These are phyloP conservation scores for Delonix regia DNA, from an alignment of 306 rosid species.

Conservation along the genomic window DNA sequence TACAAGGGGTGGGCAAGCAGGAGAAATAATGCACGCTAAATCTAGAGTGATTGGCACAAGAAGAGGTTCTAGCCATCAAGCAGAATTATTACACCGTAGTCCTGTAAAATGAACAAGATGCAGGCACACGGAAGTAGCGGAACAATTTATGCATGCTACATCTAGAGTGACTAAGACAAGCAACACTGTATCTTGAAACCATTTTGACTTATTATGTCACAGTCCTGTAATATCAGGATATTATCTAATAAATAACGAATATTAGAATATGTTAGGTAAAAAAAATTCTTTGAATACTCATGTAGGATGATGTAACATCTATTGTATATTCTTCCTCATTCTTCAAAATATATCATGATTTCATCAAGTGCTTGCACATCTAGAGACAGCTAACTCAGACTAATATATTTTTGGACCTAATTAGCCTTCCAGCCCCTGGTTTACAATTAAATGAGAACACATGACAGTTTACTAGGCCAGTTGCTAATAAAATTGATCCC, in stretches of 20 bases:
- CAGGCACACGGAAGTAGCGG: not conserved
- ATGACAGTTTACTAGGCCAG: conserved; percentile 1
- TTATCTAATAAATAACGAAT: not conserved
- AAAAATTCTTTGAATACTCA: not conserved
- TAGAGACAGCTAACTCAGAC: conserved; percentile 4
- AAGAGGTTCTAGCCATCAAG: not conserved
- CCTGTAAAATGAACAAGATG: not conserved
- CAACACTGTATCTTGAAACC: not conserved
- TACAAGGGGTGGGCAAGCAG: conserved; percentile 25
- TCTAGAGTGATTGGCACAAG: not conserved
- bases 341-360: conserved; percentile 29
- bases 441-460: conserved; percentile 27
- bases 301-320: conserved; percentile 6
- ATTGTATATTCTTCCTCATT: conserved; percentile 11
- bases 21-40: conserved; percentile 1
- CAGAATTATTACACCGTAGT: not conserved
- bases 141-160: not conserved
- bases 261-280: not conserved
- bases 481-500: conserved; percentile 8
- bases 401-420: not conserved
- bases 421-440: conserved; percentile 3
- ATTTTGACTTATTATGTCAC: not conserved
- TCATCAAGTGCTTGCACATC: conserved; percentile 10
- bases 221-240: not conserved
- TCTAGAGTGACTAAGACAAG: not conserved